Base-by-base conservation (phyloP, 306 rosid species). In the Vicia villosa region DNA sequence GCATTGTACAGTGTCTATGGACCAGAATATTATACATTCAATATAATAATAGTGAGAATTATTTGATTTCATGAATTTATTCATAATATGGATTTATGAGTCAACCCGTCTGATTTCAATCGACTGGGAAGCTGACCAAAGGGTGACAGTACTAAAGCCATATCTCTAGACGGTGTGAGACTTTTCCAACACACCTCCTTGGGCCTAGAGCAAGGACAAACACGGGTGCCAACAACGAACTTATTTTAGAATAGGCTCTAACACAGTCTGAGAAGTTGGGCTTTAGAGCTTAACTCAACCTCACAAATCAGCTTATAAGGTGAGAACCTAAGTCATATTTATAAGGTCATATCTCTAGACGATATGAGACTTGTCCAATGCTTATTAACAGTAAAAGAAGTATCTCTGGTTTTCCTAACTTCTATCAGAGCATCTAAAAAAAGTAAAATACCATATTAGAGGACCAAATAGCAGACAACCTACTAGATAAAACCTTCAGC, bases 351-450 rank as follows among this genome's bases (percentile, higher is more conserved):
- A n/a, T n/a, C n/a, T n/a, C n/a, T n/a, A n/a, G n/a, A n/a, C n/a
- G 9, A 6, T 11, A 16, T 12, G 15, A 51, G 15, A 54, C 60
- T 12, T 24, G 5, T 54, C 34, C 37, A 55, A 6, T 36, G 14
- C 60, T 32, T 34, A 34, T 32, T 34, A 70, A 70, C 45, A 26
- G 24, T 57, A 56, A 57, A 64, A 70, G 67, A 38, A 42, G 45
- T 32, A 57, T 57, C 57, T 43, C 24, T 65, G 60, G 36, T 57
- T 56, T 56, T 67, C 61, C 68, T 19, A 34, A 49, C 72, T 62
- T 62, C 36, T 56, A 55, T 42, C 13, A 20, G 24, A 66, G 51
- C 41, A 43, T 47, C 40, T 55, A 5, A 16, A 12, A 65, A 13
- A 32, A 54, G 37, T 42, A 21, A 54, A 41, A 24, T 41, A 41